phyloP scores from a whole-genome alignment of 2,329 filamentous ascomycete genomes.

The Aspergillus sp. region DNA sequence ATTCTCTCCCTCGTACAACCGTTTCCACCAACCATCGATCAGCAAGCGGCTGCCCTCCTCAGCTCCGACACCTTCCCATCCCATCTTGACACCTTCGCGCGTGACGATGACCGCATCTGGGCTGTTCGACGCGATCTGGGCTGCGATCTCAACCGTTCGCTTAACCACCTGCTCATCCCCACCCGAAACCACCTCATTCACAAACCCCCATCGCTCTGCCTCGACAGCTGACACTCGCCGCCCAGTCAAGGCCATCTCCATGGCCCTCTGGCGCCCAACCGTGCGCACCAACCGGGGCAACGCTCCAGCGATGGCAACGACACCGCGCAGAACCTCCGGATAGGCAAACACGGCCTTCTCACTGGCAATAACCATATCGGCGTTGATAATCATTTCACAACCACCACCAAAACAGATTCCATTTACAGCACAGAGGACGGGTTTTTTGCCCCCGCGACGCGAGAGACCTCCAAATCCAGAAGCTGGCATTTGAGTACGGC shows the following conservation, averaged over 20 bases:
- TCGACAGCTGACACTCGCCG: slow-evolving; percentile 55
- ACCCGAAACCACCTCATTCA: too few species aligned
- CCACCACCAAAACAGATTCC: slow-evolving; percentile 72
- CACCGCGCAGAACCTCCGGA: slow-evolving; percentile 67
- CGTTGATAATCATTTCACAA: slow-evolving; percentile 55
- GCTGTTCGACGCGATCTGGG: slow-evolving; percentile 57
- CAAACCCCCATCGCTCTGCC: slow-evolving; percentile 34
- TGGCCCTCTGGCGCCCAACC: slow-evolving; percentile 66
- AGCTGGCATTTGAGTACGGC: slow-evolving; percentile 21
- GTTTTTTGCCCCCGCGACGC: slow-evolving; percentile 60
- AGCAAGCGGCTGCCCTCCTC: slow-evolving; percentile 68
- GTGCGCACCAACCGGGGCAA: slow-evolving; percentile 62
- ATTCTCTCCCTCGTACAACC: slow-evolving; percentile 78
- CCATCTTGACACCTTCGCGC: slow-evolving; percentile 62
- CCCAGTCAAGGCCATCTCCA: slow-evolving; percentile 67
- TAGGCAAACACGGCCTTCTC: slow-evolving; percentile 59
- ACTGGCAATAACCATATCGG: slow-evolving; percentile 54
- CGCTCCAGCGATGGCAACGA: slow-evolving; percentile 66
- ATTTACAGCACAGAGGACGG: slow-evolving; percentile 73
- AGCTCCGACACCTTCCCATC: slow-evolving; percentile 64
- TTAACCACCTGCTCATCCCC: slow-evolving; percentile 62
- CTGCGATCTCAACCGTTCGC: slow-evolving; percentile 66
- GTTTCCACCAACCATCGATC: slow-evolving; percentile 81
- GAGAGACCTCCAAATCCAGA: slow-evolving; percentile 54
- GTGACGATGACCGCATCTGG: slow-evolving; percentile 72